Conservation (phyloP, 805 yeast species). For the Lachancea thermotolerans region DNA sequence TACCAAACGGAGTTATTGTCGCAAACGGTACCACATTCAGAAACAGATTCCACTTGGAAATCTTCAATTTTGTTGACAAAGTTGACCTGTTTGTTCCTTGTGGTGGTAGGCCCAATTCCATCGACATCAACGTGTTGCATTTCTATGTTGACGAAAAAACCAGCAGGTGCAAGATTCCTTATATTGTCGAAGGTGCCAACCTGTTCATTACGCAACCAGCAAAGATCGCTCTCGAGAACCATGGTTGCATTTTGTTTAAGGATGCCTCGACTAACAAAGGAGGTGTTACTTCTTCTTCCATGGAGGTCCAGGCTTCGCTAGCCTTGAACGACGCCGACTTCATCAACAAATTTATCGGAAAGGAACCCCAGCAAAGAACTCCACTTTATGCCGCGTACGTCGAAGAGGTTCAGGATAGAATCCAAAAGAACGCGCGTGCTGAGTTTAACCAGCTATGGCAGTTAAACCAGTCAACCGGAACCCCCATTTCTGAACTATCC, state of each 20-base stretch:
- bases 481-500: slow-evolving; percentile 60
- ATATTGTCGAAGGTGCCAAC: slow-evolving; percentile 96
- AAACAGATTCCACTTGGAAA: slow-evolving; percentile 77
- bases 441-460: slow-evolving; percentile 89
- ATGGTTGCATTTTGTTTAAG: slow-evolving; percentile 82
- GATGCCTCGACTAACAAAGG: slow-evolving; percentile 98
- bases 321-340: slow-evolving; percentile 83
- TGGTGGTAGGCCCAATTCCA: slow-evolving; percentile 97
- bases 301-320: slow-evolving; percentile 91
- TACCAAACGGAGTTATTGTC: slow-evolving; percentile 70
- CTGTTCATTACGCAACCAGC: slow-evolving; percentile 93
- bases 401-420: slow-evolving; percentile 66
- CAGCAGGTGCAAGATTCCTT: slow-evolving; percentile 72
- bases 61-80: slow-evolving; percentile 55
- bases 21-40: slow-evolving; percentile 85
- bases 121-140: slow-evolving; percentile 77
- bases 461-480: slow-evolving; percentile 57
- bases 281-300: slow-evolving; percentile 95
- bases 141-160: slow-evolving; percentile 65
- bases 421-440: slow-evolving; percentile 68
- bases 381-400: slow-evolving; percentile 79
- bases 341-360: slow-evolving; percentile 61
- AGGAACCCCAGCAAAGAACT: slow-evolving; percentile 49
- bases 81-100: slow-evolving; percentile 92
- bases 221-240: slow-evolving; percentile 74